Conservation (phyloP, 495 filamentous ascomycete species). For the Apodospora peruviana region DNA sequence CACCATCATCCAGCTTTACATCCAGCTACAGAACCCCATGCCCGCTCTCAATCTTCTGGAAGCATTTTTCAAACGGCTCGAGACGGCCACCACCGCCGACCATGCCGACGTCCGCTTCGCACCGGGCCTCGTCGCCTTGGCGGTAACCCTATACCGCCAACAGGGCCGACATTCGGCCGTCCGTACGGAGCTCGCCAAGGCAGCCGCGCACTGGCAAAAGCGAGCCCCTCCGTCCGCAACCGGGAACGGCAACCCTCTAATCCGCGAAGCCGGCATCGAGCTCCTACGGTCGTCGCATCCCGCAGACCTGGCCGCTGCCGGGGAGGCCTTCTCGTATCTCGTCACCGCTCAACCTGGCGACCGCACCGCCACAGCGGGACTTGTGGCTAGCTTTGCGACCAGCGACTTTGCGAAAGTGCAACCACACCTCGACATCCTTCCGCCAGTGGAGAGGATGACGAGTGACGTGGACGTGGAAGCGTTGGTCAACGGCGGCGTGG, state of each 20-base stretch:
- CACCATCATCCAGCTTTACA: slow-evolving; percentile 79
- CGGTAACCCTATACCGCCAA: slow-evolving; percentile 72
- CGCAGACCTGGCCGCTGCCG: slow-evolving; percentile 61
- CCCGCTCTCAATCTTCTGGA: slow-evolving; percentile 74
- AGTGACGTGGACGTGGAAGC: slow-evolving; percentile 59
- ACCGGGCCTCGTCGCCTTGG: slow-evolving; percentile 78
- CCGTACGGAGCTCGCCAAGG: slow-evolving; percentile 67
- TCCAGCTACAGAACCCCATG: slow-evolving; percentile 66
- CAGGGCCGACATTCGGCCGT: slow-evolving; percentile 73
- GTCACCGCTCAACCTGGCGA: slow-evolving; percentile 58
- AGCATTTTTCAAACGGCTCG: slow-evolving; percentile 65
- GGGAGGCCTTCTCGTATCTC: slow-evolving; percentile 67
- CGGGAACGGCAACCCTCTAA: slow-evolving; percentile 46
- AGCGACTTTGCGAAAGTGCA: slow-evolving; percentile 55
- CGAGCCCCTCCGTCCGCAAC: slow-evolving; percentile 33
- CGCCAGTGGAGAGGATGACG: slow-evolving; percentile 60
- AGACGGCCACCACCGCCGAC: slow-evolving; percentile 52
- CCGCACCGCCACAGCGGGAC: slow-evolving; percentile 64
- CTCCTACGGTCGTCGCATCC: slow-evolving; percentile 67
- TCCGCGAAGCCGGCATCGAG: slow-evolving; percentile 72
- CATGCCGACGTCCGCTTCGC: slow-evolving; percentile 67
- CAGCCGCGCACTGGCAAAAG: slow-evolving; percentile 72
- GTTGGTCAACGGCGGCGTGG: slow-evolving; percentile 74
- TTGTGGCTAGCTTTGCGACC: slow-evolving; percentile 76
- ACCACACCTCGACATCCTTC: slow-evolving; percentile 56